Percentiles rank a stretch among this genome's conserved stretches.
Conservation (phyloP, 192 early-diverging fungal genomes). For the Coemansia sp. region DNA sequence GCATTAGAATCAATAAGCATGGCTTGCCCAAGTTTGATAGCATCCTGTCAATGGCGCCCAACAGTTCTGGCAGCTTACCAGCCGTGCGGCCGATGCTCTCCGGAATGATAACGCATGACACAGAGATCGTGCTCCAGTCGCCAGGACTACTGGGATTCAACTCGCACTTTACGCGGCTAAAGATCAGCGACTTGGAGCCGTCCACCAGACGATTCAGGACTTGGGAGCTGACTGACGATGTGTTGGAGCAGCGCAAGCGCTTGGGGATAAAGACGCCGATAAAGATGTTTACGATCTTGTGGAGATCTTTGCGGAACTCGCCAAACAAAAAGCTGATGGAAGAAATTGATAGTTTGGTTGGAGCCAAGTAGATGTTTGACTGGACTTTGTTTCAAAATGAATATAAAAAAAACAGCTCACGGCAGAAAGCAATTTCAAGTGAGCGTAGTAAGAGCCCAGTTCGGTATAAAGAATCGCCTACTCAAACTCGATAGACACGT, state of each 20-base stretch:
- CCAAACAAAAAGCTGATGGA: slow-evolving; percentile 32
- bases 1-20: slow-evolving; percentile 23
- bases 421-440: neutral
- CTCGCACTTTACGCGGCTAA: slow-evolving; percentile 23
- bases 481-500: slow-evolving; percentile 45
- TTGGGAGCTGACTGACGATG: slow-evolving; percentile 36
- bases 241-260: slow-evolving; percentile 12
- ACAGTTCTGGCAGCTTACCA: neutral
- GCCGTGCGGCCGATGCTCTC: slow-evolving; percentile 21
- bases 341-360: slow-evolving; percentile 45
- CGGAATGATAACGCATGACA: slow-evolving; percentile 24
- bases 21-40: slow-evolving; percentile 55
- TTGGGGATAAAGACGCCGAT: slow-evolving; percentile 22
- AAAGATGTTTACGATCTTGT: slow-evolving; percentile 46
- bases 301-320: slow-evolving; percentile 36
- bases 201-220: slow-evolving; percentile 33
- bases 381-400: neutral
- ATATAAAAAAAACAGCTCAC: neutral
- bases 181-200: slow-evolving; percentile 33
- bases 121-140: slow-evolving; percentile 42
- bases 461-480: slow-evolving; percentile 11
- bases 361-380: slow-evolving; percentile 4
- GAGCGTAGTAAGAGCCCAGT: neutral
- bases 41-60: slow-evolving; percentile 27
- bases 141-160: slow-evolving; percentile 45